Base-by-base conservation (phyloP, 306 rosid species). In the Sophora flavescens region DNA sequence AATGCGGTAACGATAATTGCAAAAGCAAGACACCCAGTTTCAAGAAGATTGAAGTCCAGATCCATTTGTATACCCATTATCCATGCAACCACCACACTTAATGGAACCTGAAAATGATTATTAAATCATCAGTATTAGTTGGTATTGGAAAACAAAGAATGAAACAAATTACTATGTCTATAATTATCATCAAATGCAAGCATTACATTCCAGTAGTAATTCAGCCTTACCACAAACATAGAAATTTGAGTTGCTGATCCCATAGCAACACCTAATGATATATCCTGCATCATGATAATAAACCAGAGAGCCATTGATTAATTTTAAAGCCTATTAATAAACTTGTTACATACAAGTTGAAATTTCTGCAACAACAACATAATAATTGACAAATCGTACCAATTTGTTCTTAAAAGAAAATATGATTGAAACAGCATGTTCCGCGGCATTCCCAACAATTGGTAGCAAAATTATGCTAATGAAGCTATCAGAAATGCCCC, bases 401-500 rank as follows among this genome's bases (percentile, higher is more conserved):
- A 95, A 80, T 79, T 95, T 95, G 84, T 95, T 90, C 90, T 92
- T 92, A 70, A 87, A 90, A 68, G 98, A 97, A 78, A 95, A 95
- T 48, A 95, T 95, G 78, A 95, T 76, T 30, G 98, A 91, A 39
- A 97, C 98, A 0, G 98, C 98, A 63, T 94, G 98, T 65, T 94
- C 98, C 32, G 98, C 98, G 2, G 98, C 98, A 52, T 95, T 95
- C 74, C 98, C 97, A 66, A 95, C 98, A 28, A 95, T 90, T n/a
- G 98, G 98, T 6, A 95, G 91, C 91, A 95, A 78, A 61, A 95
- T 95, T 67, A 95, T 86, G 88, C 97, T 89, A 12, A 95, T 78
- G 83, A 95, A 95, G 86, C 97, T 89, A 8, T 92, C 93, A 2
- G 98, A 90, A 78, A 95, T 89, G 10, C 96, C 98, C 98, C 98